Evolutionary conservation across 2,329 filamentous ascomycete species (phyloP).

Genomic region (Fusarium floridanum): DNA sequence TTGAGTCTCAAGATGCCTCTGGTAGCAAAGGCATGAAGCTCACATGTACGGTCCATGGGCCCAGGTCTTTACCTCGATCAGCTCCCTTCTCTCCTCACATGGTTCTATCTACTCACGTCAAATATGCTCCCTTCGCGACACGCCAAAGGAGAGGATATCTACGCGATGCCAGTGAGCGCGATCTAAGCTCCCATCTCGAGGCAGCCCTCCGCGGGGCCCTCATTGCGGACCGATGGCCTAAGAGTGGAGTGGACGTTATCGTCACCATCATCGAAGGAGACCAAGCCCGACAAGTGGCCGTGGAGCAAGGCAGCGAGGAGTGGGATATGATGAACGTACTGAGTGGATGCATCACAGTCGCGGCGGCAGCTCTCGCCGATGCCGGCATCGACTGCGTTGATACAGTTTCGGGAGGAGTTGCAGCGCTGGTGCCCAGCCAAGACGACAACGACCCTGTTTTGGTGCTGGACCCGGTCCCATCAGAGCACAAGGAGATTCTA

Average conservation of each 20-base stretch:
- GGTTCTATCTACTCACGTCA: slow-evolving; percentile 91
- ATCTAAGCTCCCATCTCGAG: slow-evolving; percentile 91
- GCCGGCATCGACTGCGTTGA: slow-evolving; percentile 97
- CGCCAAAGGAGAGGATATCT: slow-evolving; percentile 86
- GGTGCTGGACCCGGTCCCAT: slow-evolving; percentile 85
- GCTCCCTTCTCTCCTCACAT: slow-evolving; percentile 94
- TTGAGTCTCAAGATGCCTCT: slow-evolving; percentile 64
- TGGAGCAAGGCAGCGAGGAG: slow-evolving; percentile 69
- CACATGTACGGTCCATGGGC: slow-evolving; percentile 92
- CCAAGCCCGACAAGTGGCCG: slow-evolving; percentile 73
- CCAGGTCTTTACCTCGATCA: slow-evolving; percentile 88
- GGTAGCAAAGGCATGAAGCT: slow-evolving; percentile 83
- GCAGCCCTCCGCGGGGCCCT: slow-evolving; percentile 90
- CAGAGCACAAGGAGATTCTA: slow-evolving; percentile 81
- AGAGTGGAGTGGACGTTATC: slow-evolving; percentile 95
- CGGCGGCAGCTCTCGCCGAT: slow-evolving; percentile 91
- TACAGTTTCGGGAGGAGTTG: slow-evolving; percentile 88
- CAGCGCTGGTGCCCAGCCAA: slow-evolving; percentile 73
- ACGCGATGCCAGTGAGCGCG: slow-evolving; percentile 86
- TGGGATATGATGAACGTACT: slow-evolving; percentile 95
- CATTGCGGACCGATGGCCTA: slow-evolving; percentile 97
- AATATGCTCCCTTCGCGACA: slow-evolving; percentile 95
- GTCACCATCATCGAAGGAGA: slow-evolving; percentile 95
- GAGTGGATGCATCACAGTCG: slow-evolving; percentile 91
- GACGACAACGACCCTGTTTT: slow-evolving; percentile 57